Base-by-base conservation (phyloP, 768 basidiomycete species). In the Phlebiopsis gigantea region DNA sequence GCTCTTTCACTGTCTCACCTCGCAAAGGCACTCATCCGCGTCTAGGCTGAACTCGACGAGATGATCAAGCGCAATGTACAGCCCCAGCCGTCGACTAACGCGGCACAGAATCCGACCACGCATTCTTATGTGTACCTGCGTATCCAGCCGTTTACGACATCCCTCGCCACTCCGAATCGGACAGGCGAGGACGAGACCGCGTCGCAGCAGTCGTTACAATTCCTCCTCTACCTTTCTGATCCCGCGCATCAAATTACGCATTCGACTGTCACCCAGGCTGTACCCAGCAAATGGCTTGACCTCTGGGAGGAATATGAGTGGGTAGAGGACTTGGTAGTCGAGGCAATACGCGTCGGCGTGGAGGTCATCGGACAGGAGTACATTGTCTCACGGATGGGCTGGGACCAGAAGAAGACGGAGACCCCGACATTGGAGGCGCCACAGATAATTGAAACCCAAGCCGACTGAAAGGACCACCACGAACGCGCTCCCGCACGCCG, bases 311-410 rank as follows among this genome's bases (percentile, higher is more conserved):
- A 86, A 61, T 89, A 93, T 68, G 87, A 90, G 44, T 96, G 97
- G 97, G 94, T 98, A 12, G 97, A 99, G 71, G 95, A 99, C 66
- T 70, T 89, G 39, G 81, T 98, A 59, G 95, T 94, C 4, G 96
- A 98, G 65, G 81, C 84, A 0, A 72, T 99, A 57, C 76, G 91
- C 55, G 76, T 92, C 14, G 90, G 88, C 7, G 83, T 96, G 26
- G 95, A 98, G 73, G 83, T 94, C 17, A 75, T 98, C 58, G 93
- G 93, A 1, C 94, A 98, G 71, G 92, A 96, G 65, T 95, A 95
- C 65, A 77, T 95, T 14, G 89, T 87, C 42, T 78, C 82, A 30
- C 75, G 93, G 57, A 94, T 94, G 93, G 85, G 91, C 1, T 93
- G 91, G 88, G 78, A 75, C 49, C 60, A 64, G 56, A 59, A 55